Conservation (phyloP, 2,329 filamentous ascomycete genomes). For the Diaporthe nobilis region DNA sequence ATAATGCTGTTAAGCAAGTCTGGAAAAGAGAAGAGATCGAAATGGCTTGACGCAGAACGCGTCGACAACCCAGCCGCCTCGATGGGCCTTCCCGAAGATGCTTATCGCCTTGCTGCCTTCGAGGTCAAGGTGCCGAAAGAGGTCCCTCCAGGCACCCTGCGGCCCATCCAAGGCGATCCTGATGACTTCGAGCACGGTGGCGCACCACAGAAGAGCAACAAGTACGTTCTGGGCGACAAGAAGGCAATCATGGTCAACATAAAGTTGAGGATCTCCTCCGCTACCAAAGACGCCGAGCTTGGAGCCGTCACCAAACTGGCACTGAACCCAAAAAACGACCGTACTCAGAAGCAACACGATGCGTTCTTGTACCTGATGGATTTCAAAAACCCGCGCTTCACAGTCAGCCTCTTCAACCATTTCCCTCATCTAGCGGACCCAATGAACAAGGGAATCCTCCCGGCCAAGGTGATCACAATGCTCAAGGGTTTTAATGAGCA, state of each 20-base stretch:
- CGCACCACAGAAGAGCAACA: background rate
- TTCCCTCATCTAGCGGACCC: slow-evolving; percentile 46
- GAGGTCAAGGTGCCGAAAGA: slow-evolving; percentile 38
- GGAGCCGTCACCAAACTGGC: slow-evolving; percentile 36
- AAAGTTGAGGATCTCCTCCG: slow-evolving; percentile 33
- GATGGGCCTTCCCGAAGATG: slow-evolving; percentile 35
- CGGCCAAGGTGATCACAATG: slow-evolving; percentile 39
- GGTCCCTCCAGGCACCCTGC: slow-evolving; percentile 13
- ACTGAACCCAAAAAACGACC: slow-evolving; percentile 17
- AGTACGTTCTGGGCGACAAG: slow-evolving; percentile 31
- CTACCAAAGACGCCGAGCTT: slow-evolving; percentile 39
- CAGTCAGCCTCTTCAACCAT: slow-evolving; percentile 43
- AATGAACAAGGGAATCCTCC: slow-evolving; percentile 36
- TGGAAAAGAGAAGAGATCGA: slow-evolving; percentile 29
- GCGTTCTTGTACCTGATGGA: slow-evolving; percentile 45
- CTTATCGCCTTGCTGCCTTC: slow-evolving; percentile 36
- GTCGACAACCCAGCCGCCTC: slow-evolving; percentile 39
- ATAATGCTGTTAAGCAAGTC: slow-evolving; percentile 36
- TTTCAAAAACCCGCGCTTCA: slow-evolving; percentile 43
- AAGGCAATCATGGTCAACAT: slow-evolving; percentile 37
- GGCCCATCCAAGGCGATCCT: slow-evolving; percentile 36
- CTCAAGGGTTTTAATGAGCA: slow-evolving; percentile 55
- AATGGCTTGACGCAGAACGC: slow-evolving; percentile 39
- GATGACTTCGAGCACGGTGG: background rate
- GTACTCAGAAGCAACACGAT: slow-evolving; percentile 41